These are phyloP conservation scores for Orbilia javanica DNA, from an alignment of 2,329 filamentous ascomycete species.

Conservation along the genomic window DNA sequence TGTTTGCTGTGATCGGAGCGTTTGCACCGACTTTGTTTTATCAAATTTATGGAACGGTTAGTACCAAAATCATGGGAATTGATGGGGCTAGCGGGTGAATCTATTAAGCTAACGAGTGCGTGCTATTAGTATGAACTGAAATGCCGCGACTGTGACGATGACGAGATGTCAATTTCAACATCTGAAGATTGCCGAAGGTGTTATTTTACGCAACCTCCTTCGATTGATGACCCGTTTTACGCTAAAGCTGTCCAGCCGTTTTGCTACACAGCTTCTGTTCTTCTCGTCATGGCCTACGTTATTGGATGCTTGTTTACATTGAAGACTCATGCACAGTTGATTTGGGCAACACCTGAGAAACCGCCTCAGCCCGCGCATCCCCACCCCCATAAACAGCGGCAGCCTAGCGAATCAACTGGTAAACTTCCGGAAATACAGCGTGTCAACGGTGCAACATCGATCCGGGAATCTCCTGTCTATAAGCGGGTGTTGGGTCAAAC, in stretches of 20 bases:
- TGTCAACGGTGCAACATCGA: slow-evolving; percentile 65
- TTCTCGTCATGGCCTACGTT: slow-evolving; percentile 91
- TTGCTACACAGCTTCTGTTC: slow-evolving; percentile 85
- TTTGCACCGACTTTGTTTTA: slow-evolving; percentile 98
- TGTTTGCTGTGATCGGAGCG: slow-evolving; percentile 94
- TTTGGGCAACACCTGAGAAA: slow-evolving; percentile 75
- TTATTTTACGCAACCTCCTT: slow-evolving; percentile 90
- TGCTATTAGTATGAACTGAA: slow-evolving; percentile 82
- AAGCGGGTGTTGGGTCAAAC: slow-evolving; percentile 94
- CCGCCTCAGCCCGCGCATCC: slow-evolving; percentile 59
- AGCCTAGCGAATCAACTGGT: slow-evolving; percentile 53
- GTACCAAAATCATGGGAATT: slow-evolving; percentile 62
- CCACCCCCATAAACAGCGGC: slow-evolving; percentile 43
- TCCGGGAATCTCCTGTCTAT: slow-evolving; percentile 89
- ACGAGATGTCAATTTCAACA: slow-evolving; percentile 65
- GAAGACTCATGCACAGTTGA: slow-evolving; percentile 93
- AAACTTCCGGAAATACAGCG: slow-evolving; percentile 59
- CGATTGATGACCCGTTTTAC: slow-evolving; percentile 88
- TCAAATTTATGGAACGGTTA: slow-evolving; percentile 92
- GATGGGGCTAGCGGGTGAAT: slow-evolving; percentile 21
- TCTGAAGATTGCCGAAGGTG: slow-evolving; percentile 84
- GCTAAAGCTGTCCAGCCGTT: slow-evolving; percentile 91
- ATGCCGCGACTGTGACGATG: slow-evolving; percentile 74
- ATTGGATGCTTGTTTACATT: slow-evolving; percentile 96
- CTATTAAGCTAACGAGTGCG: slow-evolving; percentile 66